Percentiles rank a stretch among this genome's conserved stretches.
Evolutionary conservation across 2,329 filamentous ascomycete species (phyloP).

Genomic region (Pseudogymnoascus sp.): DNA sequence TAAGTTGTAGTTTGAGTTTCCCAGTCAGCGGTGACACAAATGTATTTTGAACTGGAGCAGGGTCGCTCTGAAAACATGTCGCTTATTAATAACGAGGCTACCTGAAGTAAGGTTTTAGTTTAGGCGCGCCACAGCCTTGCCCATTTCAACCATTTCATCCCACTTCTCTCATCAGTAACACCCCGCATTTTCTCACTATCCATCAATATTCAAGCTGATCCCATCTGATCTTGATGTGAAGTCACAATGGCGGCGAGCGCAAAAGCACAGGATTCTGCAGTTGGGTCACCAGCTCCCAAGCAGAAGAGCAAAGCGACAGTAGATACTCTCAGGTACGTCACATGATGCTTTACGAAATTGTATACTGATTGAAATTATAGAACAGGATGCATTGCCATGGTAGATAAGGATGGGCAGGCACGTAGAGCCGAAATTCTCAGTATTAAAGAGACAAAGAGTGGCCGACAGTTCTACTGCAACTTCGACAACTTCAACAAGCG

Average conservation of each 20-base stretch:
- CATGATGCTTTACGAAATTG: neutral
- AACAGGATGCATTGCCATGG: conserved; percentile 30
- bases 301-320: conserved; percentile 79
- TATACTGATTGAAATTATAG: conserved; percentile 15
- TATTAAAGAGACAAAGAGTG: conserved; percentile 82
- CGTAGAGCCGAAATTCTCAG: conserved; percentile 95
- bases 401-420: conserved; percentile 64
- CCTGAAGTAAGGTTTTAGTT: neutral
- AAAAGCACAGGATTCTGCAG: conserved; percentile 44
- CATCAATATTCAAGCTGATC: neutral
- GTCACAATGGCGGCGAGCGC: conserved; percentile 48
- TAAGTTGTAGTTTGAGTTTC: neutral
- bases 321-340: conserved; percentile 67
- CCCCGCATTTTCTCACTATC: neutral
- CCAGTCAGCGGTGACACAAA: neutral
- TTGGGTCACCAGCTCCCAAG: conserved; percentile 50
- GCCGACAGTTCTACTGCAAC: conserved; percentile 88
- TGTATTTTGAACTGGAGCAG: neutral
- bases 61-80: neutral
- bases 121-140: neutral
- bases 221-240: conserved; percentile 14
- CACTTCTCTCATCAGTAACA: neutral
- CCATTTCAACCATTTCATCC: neutral
- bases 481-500: conserved; percentile 97
- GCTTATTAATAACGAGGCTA: conserved; percentile 5